Evolutionary conservation across 192 early-diverging fungal species (phyloP).

Genomic region (Coemansia sp.): DNA sequence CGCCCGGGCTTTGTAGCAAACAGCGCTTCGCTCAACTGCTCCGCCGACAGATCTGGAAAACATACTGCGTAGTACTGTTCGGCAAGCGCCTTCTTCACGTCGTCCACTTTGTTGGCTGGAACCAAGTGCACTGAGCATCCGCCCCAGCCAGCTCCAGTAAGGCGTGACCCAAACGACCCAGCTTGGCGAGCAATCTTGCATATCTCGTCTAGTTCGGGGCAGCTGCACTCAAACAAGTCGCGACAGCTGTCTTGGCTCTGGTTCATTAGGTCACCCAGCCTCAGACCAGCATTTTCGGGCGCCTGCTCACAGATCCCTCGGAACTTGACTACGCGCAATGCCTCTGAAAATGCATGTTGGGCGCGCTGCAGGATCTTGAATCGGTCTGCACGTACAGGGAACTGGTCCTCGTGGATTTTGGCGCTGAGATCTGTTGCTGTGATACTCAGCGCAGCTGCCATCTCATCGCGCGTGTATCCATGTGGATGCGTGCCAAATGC

Average conservation of each 20-base stretch:
- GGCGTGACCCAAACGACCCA: conserved; percentile 80
- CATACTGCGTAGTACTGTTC: conserved; percentile 66
- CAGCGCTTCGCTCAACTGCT: conserved; percentile 60
- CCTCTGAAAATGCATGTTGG: conserved; percentile 82
- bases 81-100: conserved; percentile 65
- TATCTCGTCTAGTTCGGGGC: conserved; percentile 82
- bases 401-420: conserved; percentile 55
- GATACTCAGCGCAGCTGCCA: conserved; percentile 42
- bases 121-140: conserved; percentile 86
- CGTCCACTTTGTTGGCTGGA: conserved; percentile 56
- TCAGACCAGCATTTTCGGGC: not conserved
- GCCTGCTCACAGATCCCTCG: conserved; percentile 32
- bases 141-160: conserved; percentile 96
- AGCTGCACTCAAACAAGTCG: conserved; percentile 79
- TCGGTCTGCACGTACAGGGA: conserved; percentile 62
- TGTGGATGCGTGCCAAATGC: conserved; percentile 29
- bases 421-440: conserved; percentile 48
- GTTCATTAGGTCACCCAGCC: conserved; percentile 86
- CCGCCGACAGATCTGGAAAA: conserved; percentile 57
- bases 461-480: conserved; percentile 48
- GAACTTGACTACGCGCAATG: conserved; percentile 64
- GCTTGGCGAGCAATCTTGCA: conserved; percentile 62
- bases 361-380: conserved; percentile 81
- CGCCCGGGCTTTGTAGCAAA: conserved; percentile 53
- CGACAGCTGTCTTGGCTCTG: conserved; percentile 82